Percentiles rank a stretch among this genome's conserved stretches.
These are phyloP conservation scores for Neurospora sp. DNA, from an alignment of 495 filamentous ascomycete genomes.

Conservation along the genomic window DNA sequence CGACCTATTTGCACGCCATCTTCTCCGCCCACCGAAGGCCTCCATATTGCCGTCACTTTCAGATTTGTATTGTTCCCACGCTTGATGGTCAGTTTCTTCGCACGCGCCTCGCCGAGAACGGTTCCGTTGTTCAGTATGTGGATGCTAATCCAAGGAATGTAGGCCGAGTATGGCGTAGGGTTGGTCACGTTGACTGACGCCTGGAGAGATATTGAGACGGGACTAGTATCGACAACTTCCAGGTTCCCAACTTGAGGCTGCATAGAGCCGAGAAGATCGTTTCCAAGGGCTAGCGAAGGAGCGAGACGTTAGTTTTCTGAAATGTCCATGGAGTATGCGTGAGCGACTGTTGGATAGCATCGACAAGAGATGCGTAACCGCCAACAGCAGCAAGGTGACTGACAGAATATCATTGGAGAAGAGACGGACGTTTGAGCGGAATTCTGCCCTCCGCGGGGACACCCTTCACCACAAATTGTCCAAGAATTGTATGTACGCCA, in stretches of 20 bases:
- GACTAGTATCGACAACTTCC: slow-evolving; percentile 56
- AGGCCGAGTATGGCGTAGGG: slow-evolving; percentile 73
- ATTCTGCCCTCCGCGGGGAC: slow-evolving; percentile 81
- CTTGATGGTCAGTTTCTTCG: slow-evolving; percentile 46
- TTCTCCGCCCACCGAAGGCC: slow-evolving; percentile 54
- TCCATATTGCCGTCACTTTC: slow-evolving; percentile 60
- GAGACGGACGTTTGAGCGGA: slow-evolving; percentile 71
- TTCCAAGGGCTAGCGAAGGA: slow-evolving; percentile 25
- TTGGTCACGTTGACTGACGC: slow-evolving; percentile 76
- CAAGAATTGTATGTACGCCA: slow-evolving; percentile 66
- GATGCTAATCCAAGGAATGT: slow-evolving; percentile 68
- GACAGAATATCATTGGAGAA: slow-evolving; percentile 34
- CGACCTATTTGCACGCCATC: slow-evolving; percentile 51
- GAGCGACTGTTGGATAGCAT: background rate
- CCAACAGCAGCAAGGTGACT: slow-evolving; percentile 31
- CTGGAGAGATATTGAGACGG: slow-evolving; percentile 55
- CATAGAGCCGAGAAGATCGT: slow-evolving; percentile 36
- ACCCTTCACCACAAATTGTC: slow-evolving; percentile 63
- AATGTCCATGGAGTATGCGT: background rate
- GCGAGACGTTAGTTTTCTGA: slow-evolving; percentile 5
- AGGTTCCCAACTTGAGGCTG: slow-evolving; percentile 54
- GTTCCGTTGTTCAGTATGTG: slow-evolving; percentile 64
- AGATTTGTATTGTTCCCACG: slow-evolving; percentile 67
- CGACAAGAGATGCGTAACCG: slow-evolving; percentile 1
- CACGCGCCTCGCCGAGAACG: slow-evolving; percentile 61